Evolutionary conservation across 106 monocot genomes (phyloP), one percentile per base, ranked within the genome.

Genomic region (Phalaenopsis aphrodite): DNA sequence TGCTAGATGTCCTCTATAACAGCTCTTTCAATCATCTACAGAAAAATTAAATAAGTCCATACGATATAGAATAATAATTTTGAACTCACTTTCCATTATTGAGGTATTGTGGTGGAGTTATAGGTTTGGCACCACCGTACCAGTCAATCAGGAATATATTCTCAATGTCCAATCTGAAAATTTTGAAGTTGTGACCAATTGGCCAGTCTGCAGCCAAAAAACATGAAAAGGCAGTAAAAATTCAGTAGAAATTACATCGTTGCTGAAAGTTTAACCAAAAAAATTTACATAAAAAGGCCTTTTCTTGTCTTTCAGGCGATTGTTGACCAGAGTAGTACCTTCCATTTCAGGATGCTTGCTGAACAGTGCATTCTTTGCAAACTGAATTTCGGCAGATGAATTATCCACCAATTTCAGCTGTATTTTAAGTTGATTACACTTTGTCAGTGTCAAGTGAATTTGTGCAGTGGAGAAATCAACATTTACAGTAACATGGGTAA

Each of bases 91-190:
- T 75, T 79, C 48, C 37, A 75, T 24, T 61, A 17, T 75, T 67
- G 55, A 86, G 57, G 39, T 86, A 86, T 68, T 86, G 45, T 14
- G 19, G 38, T 15, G 80, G 77, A 72, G 80, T 69, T 39, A 86
- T 38, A 79, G 86, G 83, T 36, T 86, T 86, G 30, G 86, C 45
- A 16, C 86, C 86, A 57, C 86, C 86, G 76, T 69, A 83, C 79
- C 83, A 86, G 46, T 86, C 83, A 68, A 86, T 80, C 12, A 86
- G 80, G 68, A 86, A 86, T 76, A 86, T 80, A 56, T 86, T 37
- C 83, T 83, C 80, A 42, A 86, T 86, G 14, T 79, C 83, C 21
- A 86, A 49, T 52, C 77, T 80, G 80, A 83, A 86, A 43, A 86
- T 42, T 72, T 83, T 38, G 79, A 86, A 86, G n/a, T 80, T 16